Evolutionary conservation across 306 rosid genomes (phyloP), one percentile per base, ranked within the genome.

Genomic region (Trichosanthes truncata): DNA sequence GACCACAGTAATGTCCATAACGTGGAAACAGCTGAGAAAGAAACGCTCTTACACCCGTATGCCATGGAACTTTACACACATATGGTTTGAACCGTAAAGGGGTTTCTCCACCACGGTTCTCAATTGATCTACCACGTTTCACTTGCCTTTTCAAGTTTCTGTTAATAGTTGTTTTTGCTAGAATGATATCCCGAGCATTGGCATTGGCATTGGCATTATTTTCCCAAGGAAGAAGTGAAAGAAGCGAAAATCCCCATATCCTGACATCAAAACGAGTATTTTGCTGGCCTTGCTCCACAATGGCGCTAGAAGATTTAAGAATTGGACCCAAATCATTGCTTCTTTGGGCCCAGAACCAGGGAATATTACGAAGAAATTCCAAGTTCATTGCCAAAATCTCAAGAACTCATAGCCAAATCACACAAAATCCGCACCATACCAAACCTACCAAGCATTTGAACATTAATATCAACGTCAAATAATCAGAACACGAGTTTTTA

Each of bases 1-100:
- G 98, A 25, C 98, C 98, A 83, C 98, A 94, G 85, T 94, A 94
- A 86, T 94, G 89, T 25, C 98, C 98, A 81, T 94, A 94, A 48
- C 97, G 85, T 3, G 98, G 98, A 72, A 94, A 88, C 62, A 92
- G 76, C 85, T 92, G 97, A 66, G 98, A 94, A 59, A 94, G 83
- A 84, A 91, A 89, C 25, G 87, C 97, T 80, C 97, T 88, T 11
- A 53, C 89, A 77, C 98, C 97, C 11, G 97, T 94, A 79, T 94
- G 98, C 98, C 98, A 94, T 29, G 98, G 97, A 74, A 94, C 97
- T 89, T 88, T 94, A 31, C 88, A 89, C 38, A 92, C 97, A 83
- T 94, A 94, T 0, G 98, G 98, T 86, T 87, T 86, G 79, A 94
- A 94, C 40, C 89, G 97, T 80, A 89, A 60, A 12, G 87, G 80